Evolutionary conservation across 805 yeast species (phyloP).

Genomic region (Priceomyces haplophilus): DNA sequence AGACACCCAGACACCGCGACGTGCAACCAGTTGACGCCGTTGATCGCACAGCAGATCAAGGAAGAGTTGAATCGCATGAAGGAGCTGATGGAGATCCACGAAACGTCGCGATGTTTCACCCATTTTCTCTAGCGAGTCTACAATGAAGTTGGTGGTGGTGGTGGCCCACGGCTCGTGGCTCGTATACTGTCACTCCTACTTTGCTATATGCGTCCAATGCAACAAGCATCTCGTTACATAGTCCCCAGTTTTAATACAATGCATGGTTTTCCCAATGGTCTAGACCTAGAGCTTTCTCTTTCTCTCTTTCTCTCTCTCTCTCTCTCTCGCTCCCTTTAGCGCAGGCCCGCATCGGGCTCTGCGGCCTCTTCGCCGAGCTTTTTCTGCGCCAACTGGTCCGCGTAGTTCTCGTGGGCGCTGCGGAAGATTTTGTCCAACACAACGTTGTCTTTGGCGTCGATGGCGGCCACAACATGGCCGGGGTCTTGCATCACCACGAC

Average conservation of each 20-base stretch:
- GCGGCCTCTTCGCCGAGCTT: background rate
- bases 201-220: background rate
- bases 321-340: background rate
- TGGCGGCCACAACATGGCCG: slow-evolving; percentile 40
- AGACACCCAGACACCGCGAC: slow-evolving; percentile 91
- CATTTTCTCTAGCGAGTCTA: slow-evolving; percentile 58
- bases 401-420: slow-evolving; percentile 40
- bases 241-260: background rate
- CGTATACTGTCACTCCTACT: background rate
- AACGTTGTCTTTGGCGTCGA: slow-evolving; percentile 35
- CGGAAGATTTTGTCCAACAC: slow-evolving; percentile 43
- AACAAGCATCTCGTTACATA: background rate
- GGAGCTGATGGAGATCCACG: slow-evolving; percentile 79
- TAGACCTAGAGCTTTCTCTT: background rate
- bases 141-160: too few relatives aligned
- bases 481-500: slow-evolving; percentile 47
- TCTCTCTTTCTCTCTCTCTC: background rate
- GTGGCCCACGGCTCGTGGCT: too few relatives aligned
- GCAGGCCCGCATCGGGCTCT: background rate
- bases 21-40: slow-evolving; percentile 86
- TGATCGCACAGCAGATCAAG: slow-evolving; percentile 78
- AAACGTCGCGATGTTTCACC: slow-evolving; percentile 72
- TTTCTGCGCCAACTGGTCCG: slow-evolving; percentile 9
- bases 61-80: slow-evolving; percentile 81
- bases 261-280: background rate